Percentiles rank a stretch among this genome's conserved stretches.
Evolutionary conservation across 192 early-diverging fungal species (phyloP).

Genomic region (Funneliformis mosseae): DNA sequence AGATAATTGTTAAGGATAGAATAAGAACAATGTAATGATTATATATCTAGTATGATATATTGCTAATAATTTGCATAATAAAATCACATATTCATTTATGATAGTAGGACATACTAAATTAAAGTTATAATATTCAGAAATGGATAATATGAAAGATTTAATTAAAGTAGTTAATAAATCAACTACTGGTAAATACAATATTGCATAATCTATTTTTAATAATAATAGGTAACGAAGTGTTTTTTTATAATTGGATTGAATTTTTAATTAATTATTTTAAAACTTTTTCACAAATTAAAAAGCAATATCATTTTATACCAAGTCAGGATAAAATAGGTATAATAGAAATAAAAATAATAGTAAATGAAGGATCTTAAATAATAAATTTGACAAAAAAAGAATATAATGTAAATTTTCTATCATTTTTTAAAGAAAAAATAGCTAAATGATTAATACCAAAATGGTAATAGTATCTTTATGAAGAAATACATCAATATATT

Average conservation of each 20-base stretch:
- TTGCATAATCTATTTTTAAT: neutral
- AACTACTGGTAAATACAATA: neutral
- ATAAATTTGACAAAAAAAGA: neutral
- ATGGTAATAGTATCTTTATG: neutral
- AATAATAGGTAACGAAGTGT: neutral
- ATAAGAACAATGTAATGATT: neutral
- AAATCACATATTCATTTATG: constrained; percentile 3
- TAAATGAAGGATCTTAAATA: neutral
- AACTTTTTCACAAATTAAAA: neutral
- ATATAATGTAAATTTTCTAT: neutral
- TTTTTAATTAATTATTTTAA: neutral
- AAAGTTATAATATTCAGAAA: neutral
- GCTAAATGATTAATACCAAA: neutral
- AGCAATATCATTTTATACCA: neutral
- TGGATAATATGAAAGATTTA: neutral
- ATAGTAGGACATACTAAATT: neutral
- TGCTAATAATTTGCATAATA: neutral
- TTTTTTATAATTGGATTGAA: neutral
- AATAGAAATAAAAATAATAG: neutral
- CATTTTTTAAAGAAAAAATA: neutral
- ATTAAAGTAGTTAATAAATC: neutral
- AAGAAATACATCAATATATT: neutral
- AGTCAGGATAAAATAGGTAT: neutral
- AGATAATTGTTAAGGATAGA: neutral
- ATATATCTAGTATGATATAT: neutral